Base-by-base conservation (phyloP, 2,329 filamentous ascomycete species). In the Dryadomyces quercus-mongolicae region DNA sequence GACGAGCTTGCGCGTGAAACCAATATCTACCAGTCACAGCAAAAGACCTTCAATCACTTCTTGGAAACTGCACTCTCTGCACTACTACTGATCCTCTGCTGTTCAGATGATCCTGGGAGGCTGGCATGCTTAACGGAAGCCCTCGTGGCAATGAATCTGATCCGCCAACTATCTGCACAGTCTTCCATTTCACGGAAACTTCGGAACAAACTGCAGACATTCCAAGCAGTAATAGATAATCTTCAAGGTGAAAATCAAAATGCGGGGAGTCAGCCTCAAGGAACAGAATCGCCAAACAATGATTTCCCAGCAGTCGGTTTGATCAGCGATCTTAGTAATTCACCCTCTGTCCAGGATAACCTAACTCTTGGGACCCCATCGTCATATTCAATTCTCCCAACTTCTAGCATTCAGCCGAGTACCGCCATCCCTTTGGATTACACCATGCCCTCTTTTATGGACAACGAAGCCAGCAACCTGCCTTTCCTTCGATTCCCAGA, bases 21-120 rank as follows among this genome's bases (percentile, higher is more conserved):
- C 3, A n/a, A 52, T 25, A 52, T 52, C 8, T 52, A 52, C 25
- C 43, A 21, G n/a, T 9, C 51, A 1, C 43, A 52, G 12, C 51
- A 52, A 12, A 52, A 52, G 43, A 46, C 51, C 3, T 52, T 46
- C 25, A 52, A 52, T 43, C 51, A 52, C 20, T 52, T 52, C 43
- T 25, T 52, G 8, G 51, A 52, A 31, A 47, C 51, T 4, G 43
- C 51, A 7, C 43, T 52, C 9, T 52, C 51, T 5, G 21, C 51
- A n/a, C 25, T 52, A 2, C 25, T 52, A 2, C 25, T 52, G 2
- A 47, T 47, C 16, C 51, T 52, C n/a, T 52, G 43, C 31, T 51
- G 22, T 10, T 34, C 42, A 13, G 18, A 3, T 18, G 36, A 22
- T 18, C 36, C 36, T 4, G 34, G 2, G 3, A 22, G 13, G 9